phyloP scores from a whole-genome alignment of 768 basidiomycete genomes.

The Phaffia tasmanica region DNA sequence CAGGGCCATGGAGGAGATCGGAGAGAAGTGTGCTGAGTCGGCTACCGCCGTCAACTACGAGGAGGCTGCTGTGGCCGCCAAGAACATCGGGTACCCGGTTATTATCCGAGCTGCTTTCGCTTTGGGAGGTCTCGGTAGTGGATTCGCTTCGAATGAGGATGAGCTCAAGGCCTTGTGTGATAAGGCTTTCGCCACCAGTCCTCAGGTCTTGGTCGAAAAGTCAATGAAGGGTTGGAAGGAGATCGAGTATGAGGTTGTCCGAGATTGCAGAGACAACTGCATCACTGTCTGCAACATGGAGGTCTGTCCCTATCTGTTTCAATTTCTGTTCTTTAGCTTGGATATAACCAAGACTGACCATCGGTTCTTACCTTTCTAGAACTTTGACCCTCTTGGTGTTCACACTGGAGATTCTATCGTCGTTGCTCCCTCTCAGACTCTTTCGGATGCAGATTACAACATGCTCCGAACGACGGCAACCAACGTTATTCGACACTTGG shows the following conservation, averaged over 20 bases:
- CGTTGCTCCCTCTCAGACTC: slow-evolving; percentile 90
- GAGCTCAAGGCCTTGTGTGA: slow-evolving; percentile 77
- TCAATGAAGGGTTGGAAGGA: slow-evolving; percentile 99
- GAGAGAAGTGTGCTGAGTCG: slow-evolving; percentile 87
- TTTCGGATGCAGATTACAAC: slow-evolving; percentile 98
- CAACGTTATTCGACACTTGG: slow-evolving; percentile 96
- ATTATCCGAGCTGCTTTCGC: slow-evolving; percentile 96
- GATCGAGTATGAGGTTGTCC: slow-evolving; percentile 97
- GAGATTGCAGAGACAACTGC: slow-evolving; percentile 95
- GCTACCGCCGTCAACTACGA: slow-evolving; percentile 72
- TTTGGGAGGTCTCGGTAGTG: slow-evolving; percentile 86
- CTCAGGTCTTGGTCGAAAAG: slow-evolving; percentile 97
- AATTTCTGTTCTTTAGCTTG: background rate
- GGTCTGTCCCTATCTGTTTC: slow-evolving; percentile 46
- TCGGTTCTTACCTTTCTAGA: slow-evolving; percentile 45
- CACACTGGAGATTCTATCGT: slow-evolving; percentile 99
- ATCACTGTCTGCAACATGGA: slow-evolving; percentile 99
- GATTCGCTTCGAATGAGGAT: slow-evolving; percentile 89
- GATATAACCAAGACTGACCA: background rate
- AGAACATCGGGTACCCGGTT: slow-evolving; percentile 79
- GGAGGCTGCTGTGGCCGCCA: slow-evolving; percentile 73
- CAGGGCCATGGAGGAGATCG: slow-evolving; percentile 85
- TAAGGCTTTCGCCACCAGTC: slow-evolving; percentile 94
- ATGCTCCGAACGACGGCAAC: slow-evolving; percentile 98
- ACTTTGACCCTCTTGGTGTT: slow-evolving; percentile 96